Percentiles rank a stretch among this genome's conserved stretches.
Conservation (phyloP, 257 asterid species). For the Solanum paucissectum region DNA sequence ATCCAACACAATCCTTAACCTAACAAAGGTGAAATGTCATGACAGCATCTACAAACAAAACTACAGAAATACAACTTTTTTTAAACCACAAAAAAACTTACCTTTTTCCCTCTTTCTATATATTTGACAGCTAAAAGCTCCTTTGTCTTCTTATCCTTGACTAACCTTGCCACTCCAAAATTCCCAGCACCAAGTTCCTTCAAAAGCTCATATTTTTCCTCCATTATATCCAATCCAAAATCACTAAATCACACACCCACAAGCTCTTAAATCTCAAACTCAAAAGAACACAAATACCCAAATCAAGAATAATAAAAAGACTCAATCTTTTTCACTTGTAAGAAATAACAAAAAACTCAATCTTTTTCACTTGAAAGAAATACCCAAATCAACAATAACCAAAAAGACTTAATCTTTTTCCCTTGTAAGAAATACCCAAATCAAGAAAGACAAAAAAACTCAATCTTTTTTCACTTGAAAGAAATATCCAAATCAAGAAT, state of each 20-base stretch:
- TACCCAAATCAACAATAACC: neutral
- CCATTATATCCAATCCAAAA: slow-evolving; percentile 13
- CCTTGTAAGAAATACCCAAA: neutral
- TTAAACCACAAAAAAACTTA: neutral
- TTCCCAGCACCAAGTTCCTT: slow-evolving; percentile 37
- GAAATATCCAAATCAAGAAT: neutral
- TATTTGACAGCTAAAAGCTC: slow-evolving; percentile 37
- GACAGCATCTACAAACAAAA: neutral
- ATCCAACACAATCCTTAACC: neutral
- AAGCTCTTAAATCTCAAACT: neutral
- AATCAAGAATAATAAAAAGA: neutral
- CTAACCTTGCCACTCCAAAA: slow-evolving; percentile 36
- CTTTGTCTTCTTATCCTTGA: slow-evolving; percentile 27
- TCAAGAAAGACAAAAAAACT: neutral
- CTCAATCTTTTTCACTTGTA: neutral
- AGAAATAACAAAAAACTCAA: neutral
- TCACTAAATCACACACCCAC: neutral
- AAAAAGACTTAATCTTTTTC: neutral
- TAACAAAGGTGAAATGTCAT: neutral
- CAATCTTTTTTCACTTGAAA: too few species aligned
- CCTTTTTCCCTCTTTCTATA: slow-evolving; percentile 42
- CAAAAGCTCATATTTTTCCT: slow-evolving; percentile 32
- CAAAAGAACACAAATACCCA: neutral
- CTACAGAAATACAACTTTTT: neutral
- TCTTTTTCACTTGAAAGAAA: neutral